Evolutionary conservation across 371 early-diverging fungal species (phyloP).

Genomic region (Conidiobolus coronatus): DNA sequence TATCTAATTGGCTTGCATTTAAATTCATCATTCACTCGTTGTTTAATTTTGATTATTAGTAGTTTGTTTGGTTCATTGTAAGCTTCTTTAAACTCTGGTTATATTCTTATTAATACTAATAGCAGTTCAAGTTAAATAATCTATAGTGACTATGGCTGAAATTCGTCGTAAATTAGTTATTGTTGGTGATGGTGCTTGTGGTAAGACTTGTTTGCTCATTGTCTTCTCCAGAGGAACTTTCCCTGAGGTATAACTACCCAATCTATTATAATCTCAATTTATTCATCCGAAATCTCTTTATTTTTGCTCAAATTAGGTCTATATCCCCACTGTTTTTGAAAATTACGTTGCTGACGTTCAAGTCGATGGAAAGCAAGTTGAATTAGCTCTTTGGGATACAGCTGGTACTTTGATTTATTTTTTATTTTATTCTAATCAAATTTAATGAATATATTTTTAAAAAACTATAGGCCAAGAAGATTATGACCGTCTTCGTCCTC

Average conservation of each 20-base stretch:
- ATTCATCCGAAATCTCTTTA: background rate
- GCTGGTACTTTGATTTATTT: slow-evolving; percentile 33
- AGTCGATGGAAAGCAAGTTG: slow-evolving; percentile 77
- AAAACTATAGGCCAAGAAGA: slow-evolving; percentile 60
- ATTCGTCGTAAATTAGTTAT: slow-evolving; percentile 88
- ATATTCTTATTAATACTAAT: no score
- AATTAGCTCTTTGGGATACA: slow-evolving; percentile 96
- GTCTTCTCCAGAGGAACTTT: slow-evolving; percentile 82
- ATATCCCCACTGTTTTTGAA: slow-evolving; percentile 92
- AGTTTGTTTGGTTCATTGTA: no score
- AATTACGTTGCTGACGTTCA: slow-evolving; percentile 85
- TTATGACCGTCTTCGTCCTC: slow-evolving; percentile 87
- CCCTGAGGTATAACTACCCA: slow-evolving; percentile 43
- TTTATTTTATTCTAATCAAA: background rate
- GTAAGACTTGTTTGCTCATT: slow-evolving; percentile 92
- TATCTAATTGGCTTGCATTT: no score
- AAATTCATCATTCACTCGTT: no score
- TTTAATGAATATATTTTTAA: background rate
- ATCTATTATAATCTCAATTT: slow-evolving; percentile 7
- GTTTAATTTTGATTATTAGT: no score
- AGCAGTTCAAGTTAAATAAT: no score
- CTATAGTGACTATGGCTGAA: slow-evolving; percentile 31
- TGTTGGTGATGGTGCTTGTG: slow-evolving; percentile 95
- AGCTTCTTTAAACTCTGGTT: no score
- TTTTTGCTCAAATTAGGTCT: slow-evolving; percentile 20